Base-by-base conservation (phyloP, 169 alveolate species). In the Plasmodium coatneyi region DNA sequence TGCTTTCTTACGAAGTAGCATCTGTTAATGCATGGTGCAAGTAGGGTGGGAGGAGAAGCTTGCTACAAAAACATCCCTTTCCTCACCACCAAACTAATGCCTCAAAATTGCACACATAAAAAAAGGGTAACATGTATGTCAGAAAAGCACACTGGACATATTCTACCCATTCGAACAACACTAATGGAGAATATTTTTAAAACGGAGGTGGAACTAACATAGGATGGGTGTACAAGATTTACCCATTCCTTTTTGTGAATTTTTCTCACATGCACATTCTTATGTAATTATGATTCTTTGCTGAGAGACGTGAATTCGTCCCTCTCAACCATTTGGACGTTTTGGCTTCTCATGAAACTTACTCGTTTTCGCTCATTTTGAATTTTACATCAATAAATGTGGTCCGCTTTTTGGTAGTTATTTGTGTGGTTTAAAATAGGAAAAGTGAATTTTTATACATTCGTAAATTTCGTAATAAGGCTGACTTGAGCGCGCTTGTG, bases 291-390 rank as follows among this genome's bases (percentile, higher is more conserved):
- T 60, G 9, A 16, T 32, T 70, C 36, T 10, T 60, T 60, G 32
- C 74, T 60, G 14, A 60, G 25, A 7, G 34, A 60, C 34, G 25
- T 60, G n/a, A 60, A 19, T 5, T 60, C 74, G 32, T 19, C 34
- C 25, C 74, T 19, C 32, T 60, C 41, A 72, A 5, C 32, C 72
- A 46, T 28, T 43, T 83, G 16, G 46, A 71, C 39, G 32, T 74
- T 86, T 49, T 74, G 22, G 25, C 80, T 49, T n/a, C 34, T 22
- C 10, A 5, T 41, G n/a, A 78, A 54, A 76, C 93, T 86, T 86
- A 86, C 93, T 86, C 93, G 87, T 86, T 86, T 79, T 86, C 93
- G 70, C 93, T 86, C 93, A 86, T 86, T 86, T 76, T 86, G 93
- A 76, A 86, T 22, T 34, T 76, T 86, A 41, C 84, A 86, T 86